Evolutionary conservation across 2,329 filamentous ascomycete genomes (phyloP).

Genomic region (Aspergillus ruber): DNA sequence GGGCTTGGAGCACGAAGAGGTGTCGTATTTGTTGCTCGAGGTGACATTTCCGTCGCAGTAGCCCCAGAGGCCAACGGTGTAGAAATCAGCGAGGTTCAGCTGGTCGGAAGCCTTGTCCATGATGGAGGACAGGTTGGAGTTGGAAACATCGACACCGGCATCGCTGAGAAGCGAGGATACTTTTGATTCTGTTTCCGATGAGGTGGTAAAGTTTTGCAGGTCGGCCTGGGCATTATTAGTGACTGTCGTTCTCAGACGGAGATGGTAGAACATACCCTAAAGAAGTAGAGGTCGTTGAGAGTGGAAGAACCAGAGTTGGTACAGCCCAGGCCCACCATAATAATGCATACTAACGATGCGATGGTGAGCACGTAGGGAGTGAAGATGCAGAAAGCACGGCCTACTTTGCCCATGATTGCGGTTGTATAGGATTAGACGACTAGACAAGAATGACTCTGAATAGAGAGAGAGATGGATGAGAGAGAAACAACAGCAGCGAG

Average conservation of each 20-base stretch:
- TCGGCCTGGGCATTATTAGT: conserved; percentile 33
- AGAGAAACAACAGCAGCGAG: conserved; percentile 2
- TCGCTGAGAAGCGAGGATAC: conserved; percentile 28
- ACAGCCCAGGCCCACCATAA: conserved; percentile 53
- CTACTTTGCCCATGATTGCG: conserved; percentile 60
- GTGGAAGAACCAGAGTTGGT: conserved; percentile 44
- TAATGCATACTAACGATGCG: conserved; percentile 63
- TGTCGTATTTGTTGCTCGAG: conserved; percentile 46
- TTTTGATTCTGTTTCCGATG: conserved; percentile 27
- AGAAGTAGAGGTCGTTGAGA: conserved; percentile 51
- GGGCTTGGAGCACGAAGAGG: conserved; percentile 61
- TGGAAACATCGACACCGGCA: conserved; percentile 28
- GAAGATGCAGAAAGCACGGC: conserved; percentile 78
- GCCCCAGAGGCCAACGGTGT: conserved; percentile 78
- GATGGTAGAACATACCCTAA: conserved; percentile 37
- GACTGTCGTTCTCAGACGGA: too few species aligned
- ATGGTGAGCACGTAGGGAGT: conserved; percentile 77
- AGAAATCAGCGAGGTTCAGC: conserved; percentile 65
- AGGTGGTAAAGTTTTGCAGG: conserved; percentile 53
- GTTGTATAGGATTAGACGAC: too few species aligned
- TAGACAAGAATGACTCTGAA: too few species aligned
- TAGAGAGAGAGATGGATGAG: not conserved
- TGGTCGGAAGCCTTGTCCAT: conserved; percentile 32
- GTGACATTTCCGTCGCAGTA: conserved; percentile 65
- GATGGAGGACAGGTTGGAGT: conserved; percentile 32